Percentiles rank a stretch among this genome's conserved stretches.
These are phyloP conservation scores for Darksidea phi DNA, from an alignment of 495 filamentous ascomycete species.

Conservation along the genomic window DNA sequence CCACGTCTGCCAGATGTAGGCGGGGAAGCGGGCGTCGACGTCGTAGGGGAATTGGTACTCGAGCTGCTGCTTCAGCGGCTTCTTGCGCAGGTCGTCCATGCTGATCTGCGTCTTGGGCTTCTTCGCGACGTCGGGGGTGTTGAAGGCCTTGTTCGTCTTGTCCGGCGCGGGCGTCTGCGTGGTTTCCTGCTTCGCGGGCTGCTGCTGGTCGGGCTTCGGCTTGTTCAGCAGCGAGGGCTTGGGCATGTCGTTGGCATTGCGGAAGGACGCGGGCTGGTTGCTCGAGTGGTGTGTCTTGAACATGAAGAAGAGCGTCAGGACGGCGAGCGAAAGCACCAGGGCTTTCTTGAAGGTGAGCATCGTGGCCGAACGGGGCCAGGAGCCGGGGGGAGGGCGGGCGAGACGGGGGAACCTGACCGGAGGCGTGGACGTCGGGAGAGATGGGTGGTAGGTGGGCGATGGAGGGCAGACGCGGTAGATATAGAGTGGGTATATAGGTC, in stretches of 20 bases:
- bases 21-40: constrained; percentile 81
- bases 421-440: constrained; percentile 13
- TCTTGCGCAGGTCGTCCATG: constrained; percentile 39
- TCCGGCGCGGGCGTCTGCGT: constrained; percentile 4
- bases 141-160: constrained; percentile 15
- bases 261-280: constrained; percentile 25
- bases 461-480: constrained; percentile 3
- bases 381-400: constrained; percentile 26
- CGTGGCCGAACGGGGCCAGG: constrained; percentile 20
- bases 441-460: constrained; percentile 19
- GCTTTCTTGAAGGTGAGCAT: constrained; percentile 70
- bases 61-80: constrained; percentile 75
- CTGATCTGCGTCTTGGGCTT: constrained; percentile 47
- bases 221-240: constrained; percentile 35
- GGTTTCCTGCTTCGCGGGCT: constrained; percentile 29
- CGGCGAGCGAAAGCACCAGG: constrained; percentile 62
- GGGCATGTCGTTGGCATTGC: constrained; percentile 37
- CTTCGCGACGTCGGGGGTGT: constrained; percentile 40
- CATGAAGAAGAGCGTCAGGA: constrained; percentile 70
- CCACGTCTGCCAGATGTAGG: constrained; percentile 99
- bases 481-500: neutral
- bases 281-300: constrained; percentile 60
- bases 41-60: constrained; percentile 94
- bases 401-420: constrained; percentile 15
- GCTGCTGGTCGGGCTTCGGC: constrained; percentile 20